A percentile compares a stretch with the other conserved stretches of the same genome.
Evolutionary conservation across 2,329 filamentous ascomycete species (phyloP).

Genomic region (Calonectria crousiana): DNA sequence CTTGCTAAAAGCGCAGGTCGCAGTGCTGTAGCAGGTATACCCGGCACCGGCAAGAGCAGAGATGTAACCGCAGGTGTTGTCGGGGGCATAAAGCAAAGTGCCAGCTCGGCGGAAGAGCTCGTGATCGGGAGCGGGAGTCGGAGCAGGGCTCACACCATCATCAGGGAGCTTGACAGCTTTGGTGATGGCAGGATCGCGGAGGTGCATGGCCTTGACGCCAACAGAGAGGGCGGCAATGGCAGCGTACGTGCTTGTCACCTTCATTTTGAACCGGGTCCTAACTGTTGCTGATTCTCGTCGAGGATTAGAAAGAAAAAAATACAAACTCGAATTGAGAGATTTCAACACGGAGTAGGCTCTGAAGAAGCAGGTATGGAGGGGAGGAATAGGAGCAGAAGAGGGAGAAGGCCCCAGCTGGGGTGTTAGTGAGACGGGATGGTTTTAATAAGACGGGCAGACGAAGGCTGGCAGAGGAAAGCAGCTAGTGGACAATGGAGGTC

Average conservation of each 20-base stretch:
- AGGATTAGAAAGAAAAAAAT: not conserved
- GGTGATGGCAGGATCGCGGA: constrained; percentile 50
- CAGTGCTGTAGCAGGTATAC: constrained; percentile 53
- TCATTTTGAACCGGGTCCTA: constrained; percentile 32
- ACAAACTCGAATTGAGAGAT: not conserved
- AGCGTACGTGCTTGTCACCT: constrained; percentile 30
- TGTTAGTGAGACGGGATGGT: constrained; percentile 21
- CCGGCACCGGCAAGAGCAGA: constrained; percentile 53
- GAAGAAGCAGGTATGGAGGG: constrained; percentile 18
- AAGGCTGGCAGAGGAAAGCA: not conserved
- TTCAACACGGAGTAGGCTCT: not conserved
- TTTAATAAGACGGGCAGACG: constrained; percentile 28
- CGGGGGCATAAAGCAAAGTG: constrained; percentile 59
- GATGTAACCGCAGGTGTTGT: constrained; percentile 65
- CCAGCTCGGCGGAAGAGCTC: constrained; percentile 47
- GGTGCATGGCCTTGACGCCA: constrained; percentile 47
- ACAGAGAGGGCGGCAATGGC: constrained; percentile 45
- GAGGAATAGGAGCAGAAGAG: constrained; percentile 1
- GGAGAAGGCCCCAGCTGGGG: not conserved
- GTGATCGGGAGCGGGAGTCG: constrained; percentile 55
- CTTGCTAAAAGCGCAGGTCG: constrained; percentile 57
- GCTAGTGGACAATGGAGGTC: constrained; percentile 7
- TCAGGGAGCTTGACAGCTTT: constrained; percentile 46
- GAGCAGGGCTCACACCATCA: constrained; percentile 53
- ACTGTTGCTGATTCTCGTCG: not conserved